These are phyloP conservation scores for Vaccinium vitisidaea DNA, from an alignment of 148 eudicot genomes.

Conservation along the genomic window DNA sequence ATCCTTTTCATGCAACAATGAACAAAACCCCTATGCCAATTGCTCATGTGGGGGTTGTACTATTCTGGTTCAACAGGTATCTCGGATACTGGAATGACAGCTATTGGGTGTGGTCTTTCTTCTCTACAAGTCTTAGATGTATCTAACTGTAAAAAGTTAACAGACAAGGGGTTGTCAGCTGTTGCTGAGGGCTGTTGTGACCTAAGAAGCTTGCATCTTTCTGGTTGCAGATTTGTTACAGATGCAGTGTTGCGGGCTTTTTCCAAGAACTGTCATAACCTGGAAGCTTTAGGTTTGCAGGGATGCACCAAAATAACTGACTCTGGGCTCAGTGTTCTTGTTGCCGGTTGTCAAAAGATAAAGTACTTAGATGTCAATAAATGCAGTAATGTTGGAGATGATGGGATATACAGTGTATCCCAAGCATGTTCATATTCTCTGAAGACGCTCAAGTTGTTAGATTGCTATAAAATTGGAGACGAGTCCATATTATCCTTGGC, in stretches of 20 bases:
- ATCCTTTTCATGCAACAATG: background rate
- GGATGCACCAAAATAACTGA: slow-evolving; percentile 80
- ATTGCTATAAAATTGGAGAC: slow-evolving; percentile 79
- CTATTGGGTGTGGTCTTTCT: slow-evolving; percentile 65
- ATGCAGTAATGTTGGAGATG: slow-evolving; percentile 78
- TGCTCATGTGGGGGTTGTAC: slow-evolving; percentile 3
- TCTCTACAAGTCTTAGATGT: slow-evolving; percentile 71
- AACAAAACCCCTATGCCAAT: background rate
- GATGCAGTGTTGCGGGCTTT: slow-evolving; percentile 53
- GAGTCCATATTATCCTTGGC: slow-evolving; percentile 63
- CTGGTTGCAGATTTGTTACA: slow-evolving; percentile 75
- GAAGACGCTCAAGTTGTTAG: slow-evolving; percentile 63
- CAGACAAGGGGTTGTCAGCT: slow-evolving; percentile 72
- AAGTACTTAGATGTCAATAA: slow-evolving; percentile 67
- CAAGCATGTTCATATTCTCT: slow-evolving; percentile 66
- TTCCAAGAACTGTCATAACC: slow-evolving; percentile 57
- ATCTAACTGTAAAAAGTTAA: slow-evolving; percentile 78
- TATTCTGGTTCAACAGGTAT: slow-evolving; percentile 52
- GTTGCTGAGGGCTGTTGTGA: slow-evolving; percentile 73
- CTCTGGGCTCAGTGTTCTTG: slow-evolving; percentile 64
- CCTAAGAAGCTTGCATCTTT: slow-evolving; percentile 68
- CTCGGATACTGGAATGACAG: slow-evolving; percentile 68
- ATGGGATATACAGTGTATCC: slow-evolving; percentile 55
- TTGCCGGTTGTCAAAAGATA: slow-evolving; percentile 59
- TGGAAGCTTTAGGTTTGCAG: slow-evolving; percentile 64